Base-by-base conservation (phyloP, 2,329 filamentous ascomycete species). In the Paraconiothyrium sp. region DNA sequence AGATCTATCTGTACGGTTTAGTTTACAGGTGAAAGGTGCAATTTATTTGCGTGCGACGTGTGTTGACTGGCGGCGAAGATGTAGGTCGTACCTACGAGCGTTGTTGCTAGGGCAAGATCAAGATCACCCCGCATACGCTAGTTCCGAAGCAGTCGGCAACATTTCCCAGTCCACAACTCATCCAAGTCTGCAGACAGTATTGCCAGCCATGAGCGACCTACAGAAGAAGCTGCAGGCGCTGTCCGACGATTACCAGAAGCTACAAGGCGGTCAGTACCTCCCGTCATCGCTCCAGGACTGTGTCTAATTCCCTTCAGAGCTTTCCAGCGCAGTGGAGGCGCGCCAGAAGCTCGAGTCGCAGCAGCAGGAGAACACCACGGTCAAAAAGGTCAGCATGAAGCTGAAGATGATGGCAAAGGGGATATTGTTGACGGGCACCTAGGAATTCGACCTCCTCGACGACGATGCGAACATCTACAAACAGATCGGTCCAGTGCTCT, bases 381-480 rank as follows among this genome's bases (percentile, higher is more conserved):
- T 99, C 10, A 89, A 96, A 78, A 91, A 92, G 81, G 92, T 92
- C 9, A 10, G n/a, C 69, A n/a, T 48, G 78, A 43, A 20, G 5
- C 13, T 16, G 3, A n/a, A 48, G 34, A 11, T 14, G 14, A 20
- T 22, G 7, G 4, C 6, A n/a, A n/a, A 22, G 9, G 20, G 13
- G 16, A 13, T 30, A 22, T 57, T 32, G n/a, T 56, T 65, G 52
- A 70, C 34, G 50, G 20, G 6, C 10, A 3, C 1, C 1, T 66
- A 95, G 90, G 94, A 98, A 79, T 98, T 98, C 78, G 85, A 88
- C 44, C 85, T 86, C 57, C 84, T 98, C 61, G 87, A 89, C 71
- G 90, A 94, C 41, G 91, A 90, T 70, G 91, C 96, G 73, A 92
- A 89, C 66, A 97, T 99, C 79, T 99, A 97, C 87, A 99, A 98